Conservation (phyloP, 306 rosid genomes). For the Alnus glutinosa region DNA sequence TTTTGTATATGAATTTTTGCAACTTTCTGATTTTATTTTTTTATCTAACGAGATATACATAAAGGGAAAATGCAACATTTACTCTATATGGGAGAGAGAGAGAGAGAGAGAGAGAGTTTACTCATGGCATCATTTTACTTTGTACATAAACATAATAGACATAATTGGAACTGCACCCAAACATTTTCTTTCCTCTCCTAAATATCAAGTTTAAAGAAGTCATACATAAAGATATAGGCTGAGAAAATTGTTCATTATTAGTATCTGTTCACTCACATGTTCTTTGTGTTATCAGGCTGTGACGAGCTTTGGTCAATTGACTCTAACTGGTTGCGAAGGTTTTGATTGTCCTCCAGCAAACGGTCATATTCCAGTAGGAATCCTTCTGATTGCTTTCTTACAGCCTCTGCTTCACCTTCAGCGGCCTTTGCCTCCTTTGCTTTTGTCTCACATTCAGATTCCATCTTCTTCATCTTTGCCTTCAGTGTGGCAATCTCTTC, state of each 20-base stretch:
- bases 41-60: too few species aligned
- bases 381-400: conserved; percentile 82
- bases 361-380: conserved; percentile 88
- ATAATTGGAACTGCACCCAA: too few species aligned
- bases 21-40: too few species aligned
- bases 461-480: conserved; percentile 55
- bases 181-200: too few species aligned
- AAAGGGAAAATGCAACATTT: too few species aligned
- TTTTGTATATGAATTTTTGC: too few species aligned
- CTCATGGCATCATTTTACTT: too few species aligned
- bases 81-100: too few species aligned
- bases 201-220: too few species aligned
- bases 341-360: conserved; percentile 79
- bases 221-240: too few species aligned
- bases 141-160: too few species aligned
- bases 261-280: conserved; percentile 33
- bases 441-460: conserved; percentile 58
- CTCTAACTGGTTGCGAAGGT: conserved; percentile 68
- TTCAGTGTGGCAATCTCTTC: conserved; percentile 57
- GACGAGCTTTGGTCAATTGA: conserved; percentile 52
- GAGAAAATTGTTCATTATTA: conserved; percentile 13
- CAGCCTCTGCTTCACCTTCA: conserved; percentile 70
- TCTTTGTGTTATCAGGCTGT: conserved; percentile 50
- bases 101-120: too few species aligned
- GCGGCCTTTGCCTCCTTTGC: conserved; percentile 51